Evolutionary conservation across 2,329 filamentous ascomycete species (phyloP).

Genomic region (Nannizziopsis barbatae): DNA sequence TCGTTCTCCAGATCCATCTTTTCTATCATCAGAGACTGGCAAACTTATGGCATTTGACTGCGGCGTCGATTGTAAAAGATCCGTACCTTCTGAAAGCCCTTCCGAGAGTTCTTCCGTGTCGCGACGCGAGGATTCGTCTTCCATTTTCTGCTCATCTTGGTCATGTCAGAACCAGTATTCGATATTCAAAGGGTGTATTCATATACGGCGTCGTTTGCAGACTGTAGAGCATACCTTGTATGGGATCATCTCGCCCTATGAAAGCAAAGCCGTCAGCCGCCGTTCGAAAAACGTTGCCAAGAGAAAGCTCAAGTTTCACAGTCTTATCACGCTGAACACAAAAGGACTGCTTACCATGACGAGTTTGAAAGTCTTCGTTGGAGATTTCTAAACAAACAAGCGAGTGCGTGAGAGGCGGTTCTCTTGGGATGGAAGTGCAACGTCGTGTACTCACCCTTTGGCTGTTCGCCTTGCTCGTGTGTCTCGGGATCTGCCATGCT

Average conservation of each 20-base stretch:
- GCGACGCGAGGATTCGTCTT: neutral
- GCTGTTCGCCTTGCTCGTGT: neutral
- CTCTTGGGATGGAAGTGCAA: neutral
- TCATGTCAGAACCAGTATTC: neutral
- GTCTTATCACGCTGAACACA: no score
- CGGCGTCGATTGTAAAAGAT: slow-evolving; percentile 16
- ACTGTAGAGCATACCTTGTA: slow-evolving; percentile 9
- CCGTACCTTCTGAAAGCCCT: slow-evolving; percentile 19
- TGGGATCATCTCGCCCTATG: slow-evolving; percentile 1
- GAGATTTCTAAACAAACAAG: neutral
- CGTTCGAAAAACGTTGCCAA: no score
- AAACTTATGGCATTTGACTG: slow-evolving; percentile 1
- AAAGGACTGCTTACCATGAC: slow-evolving; percentile 1
- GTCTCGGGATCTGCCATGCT: slow-evolving; percentile 5
- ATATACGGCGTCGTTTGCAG: neutral
- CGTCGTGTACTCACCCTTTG: slow-evolving; percentile 4
- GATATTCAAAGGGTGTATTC: slow-evolving; percentile 1
- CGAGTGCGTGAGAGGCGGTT: neutral
- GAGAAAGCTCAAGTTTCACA: no score
- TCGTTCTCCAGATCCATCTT: slow-evolving; percentile 40
- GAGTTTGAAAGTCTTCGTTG: neutral
- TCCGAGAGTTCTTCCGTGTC: slow-evolving; percentile 16
- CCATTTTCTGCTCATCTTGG: slow-evolving; percentile 3
- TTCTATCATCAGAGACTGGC: slow-evolving; percentile 14
- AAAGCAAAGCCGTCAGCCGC: neutral